Base-by-base conservation (phyloP, 2,329 filamentous ascomycete species). In the Colletotrichum navitas region DNA sequence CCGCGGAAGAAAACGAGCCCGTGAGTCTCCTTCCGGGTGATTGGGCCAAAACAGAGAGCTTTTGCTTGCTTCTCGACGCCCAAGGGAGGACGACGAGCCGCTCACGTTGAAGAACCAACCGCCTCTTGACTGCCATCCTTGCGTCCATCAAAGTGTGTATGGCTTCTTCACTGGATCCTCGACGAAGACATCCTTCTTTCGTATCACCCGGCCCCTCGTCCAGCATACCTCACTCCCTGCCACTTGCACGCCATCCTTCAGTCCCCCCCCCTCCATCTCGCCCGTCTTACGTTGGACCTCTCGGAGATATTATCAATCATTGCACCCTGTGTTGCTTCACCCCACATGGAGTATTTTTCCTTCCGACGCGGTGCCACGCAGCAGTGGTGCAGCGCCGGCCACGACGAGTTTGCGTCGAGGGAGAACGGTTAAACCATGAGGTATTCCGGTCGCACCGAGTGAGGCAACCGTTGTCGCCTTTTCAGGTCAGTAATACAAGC, bases 361-460 rank as follows among this genome's bases (percentile, higher is more conserved):
- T 68, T 63, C 68, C 68, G 59, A 71, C 47, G 68, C 52, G 43
- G 68, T 71, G 59, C 39, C 24, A 71, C 68, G 54, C 36, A 68
- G 59, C 59, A 68, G 52, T 68, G 64, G 59, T 71, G 68, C 52
- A 71, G 65, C 68, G 24, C 32, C 45, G 59, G 59, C 68, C 65
- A 71, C 68, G 68, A 71, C 68, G 64, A 71, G 65, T 68, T 71
- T 71, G 66, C 70, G 39, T 73, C 70, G 73, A 74, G 73, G 73
- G 66, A 56, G 66, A 67, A 45, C 58, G 45, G 62, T 62, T 55
- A 36, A 60, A 54, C 60, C 70, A 65, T 63, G 58, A 66, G 41
- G 49, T 36, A 62, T 63, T 21, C 34, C 21, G 32, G 73, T 74
- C 54, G 47, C 61, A 74, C 67, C 29, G 29, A 66, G 49, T 67